Percentiles rank a stretch among this genome's conserved stretches.
phyloP scores from a whole-genome alignment of 2,329 filamentous ascomycete genomes.

The Aspergillus puulaauensis region DNA sequence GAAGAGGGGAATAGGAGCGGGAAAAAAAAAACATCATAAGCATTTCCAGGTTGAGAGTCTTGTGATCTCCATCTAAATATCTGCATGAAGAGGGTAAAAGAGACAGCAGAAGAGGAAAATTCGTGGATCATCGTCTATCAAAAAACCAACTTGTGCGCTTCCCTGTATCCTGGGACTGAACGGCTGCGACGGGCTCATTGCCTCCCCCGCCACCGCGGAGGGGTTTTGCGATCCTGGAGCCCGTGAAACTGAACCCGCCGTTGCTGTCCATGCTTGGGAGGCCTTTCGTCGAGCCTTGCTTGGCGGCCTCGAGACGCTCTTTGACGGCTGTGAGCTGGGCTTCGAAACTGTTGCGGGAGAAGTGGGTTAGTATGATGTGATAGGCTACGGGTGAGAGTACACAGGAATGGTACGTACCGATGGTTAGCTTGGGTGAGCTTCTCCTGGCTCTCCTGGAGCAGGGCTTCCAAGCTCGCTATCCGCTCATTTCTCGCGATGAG shows the following conservation, averaged over 20 bases:
- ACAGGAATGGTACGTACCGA: constrained; percentile 63
- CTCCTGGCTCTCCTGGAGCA: constrained; percentile 96
- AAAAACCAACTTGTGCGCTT: constrained; percentile 63
- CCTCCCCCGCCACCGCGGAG: constrained; percentile 52
- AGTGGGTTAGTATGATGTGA: constrained; percentile 13
- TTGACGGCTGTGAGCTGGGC: constrained; percentile 95
- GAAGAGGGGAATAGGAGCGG: constrained; percentile 3
- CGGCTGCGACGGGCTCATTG: constrained; percentile 37
- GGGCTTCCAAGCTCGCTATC: constrained; percentile 86
- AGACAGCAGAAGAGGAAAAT: constrained; percentile 26
- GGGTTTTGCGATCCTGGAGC: constrained; percentile 63
- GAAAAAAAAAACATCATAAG: background rate
- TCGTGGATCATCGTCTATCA: constrained; percentile 42
- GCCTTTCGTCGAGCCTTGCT: constrained; percentile 83
- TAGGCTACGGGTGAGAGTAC: background rate
- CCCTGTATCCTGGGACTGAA: constrained; percentile 70
- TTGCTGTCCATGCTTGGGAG: constrained; percentile 65
- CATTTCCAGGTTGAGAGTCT: background rate
- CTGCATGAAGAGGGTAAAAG: constrained; percentile 24
- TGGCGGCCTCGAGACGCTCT: constrained; percentile 93
- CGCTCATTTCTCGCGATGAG: constrained; percentile 95
- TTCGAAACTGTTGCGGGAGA: constrained; percentile 70
- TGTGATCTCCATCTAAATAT: constrained; percentile 17
- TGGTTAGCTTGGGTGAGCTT: constrained; percentile 97
- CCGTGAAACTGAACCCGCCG: constrained; percentile 70